Evolutionary conservation across 2,329 filamentous ascomycete genomes (phyloP).

Genomic region (Westerdykella ornata): DNA sequence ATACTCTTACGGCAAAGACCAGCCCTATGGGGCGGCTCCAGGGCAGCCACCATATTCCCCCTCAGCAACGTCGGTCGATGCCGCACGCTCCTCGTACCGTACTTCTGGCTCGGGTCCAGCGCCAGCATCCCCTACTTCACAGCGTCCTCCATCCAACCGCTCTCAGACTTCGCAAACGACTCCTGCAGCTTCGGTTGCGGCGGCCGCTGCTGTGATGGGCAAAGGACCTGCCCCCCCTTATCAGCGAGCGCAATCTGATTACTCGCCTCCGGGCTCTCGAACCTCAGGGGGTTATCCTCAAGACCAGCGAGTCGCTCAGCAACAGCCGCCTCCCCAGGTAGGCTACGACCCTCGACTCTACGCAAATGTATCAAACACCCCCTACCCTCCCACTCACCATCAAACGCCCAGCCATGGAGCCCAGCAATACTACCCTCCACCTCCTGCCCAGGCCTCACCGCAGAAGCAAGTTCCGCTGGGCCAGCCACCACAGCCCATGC

Average conservation of each 20-base stretch:
- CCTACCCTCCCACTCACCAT: constrained; percentile 32
- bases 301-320: constrained; percentile 37
- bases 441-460: constrained; percentile 45
- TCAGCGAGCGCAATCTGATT: constrained; percentile 42
- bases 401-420: constrained; percentile 11
- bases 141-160: constrained; percentile 43
- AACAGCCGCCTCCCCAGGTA: constrained; percentile 46
- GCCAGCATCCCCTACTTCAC: constrained; percentile 44
- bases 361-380: constrained; percentile 43
- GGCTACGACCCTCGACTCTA: constrained; percentile 76
- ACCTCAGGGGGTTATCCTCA: constrained; percentile 34
- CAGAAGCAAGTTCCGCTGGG: constrained; percentile 29
- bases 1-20: constrained; percentile 46
- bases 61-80: constrained; percentile 40
- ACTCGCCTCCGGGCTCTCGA: constrained; percentile 27
- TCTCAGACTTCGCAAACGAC: constrained; percentile 44
- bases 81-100: constrained; percentile 43
- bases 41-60: constrained; percentile 38
- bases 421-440: constrained; percentile 25
- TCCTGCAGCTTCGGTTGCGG: constrained; percentile 29
- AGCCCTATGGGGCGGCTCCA: constrained; percentile 29
- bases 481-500: constrained; percentile 48
- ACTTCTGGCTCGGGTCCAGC: constrained; percentile 31
- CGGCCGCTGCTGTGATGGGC: constrained; percentile 44
- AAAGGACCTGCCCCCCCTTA: constrained; percentile 42